These are phyloP conservation scores for Volutella citrinella DNA, from an alignment of 2,329 filamentous ascomycete species.

Conservation along the genomic window DNA sequence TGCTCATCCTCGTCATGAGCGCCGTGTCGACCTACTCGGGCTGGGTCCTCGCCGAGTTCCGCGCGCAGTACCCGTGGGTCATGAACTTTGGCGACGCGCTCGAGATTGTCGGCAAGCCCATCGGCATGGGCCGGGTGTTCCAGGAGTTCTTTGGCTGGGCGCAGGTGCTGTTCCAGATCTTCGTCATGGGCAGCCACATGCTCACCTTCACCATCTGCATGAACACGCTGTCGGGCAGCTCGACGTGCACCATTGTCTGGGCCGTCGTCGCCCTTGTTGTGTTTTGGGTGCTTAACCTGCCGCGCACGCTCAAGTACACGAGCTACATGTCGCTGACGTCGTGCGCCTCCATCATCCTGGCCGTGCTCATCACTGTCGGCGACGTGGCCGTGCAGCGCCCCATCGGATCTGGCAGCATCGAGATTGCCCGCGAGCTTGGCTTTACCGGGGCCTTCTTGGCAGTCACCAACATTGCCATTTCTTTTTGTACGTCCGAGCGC, in stretches of 20 bases:
- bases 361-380: constrained; percentile 62
- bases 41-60: constrained; percentile 61
- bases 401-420: constrained; percentile 32
- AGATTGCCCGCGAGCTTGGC: constrained; percentile 34
- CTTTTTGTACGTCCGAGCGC: constrained; percentile 53
- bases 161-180: constrained; percentile 61
- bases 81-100: constrained; percentile 65
- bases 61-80: constrained; percentile 65
- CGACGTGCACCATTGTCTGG: constrained; percentile 62
- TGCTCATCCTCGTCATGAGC: constrained; percentile 64
- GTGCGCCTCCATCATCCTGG: constrained; percentile 59
- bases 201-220: constrained; percentile 65
- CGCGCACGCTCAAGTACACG: constrained; percentile 60
- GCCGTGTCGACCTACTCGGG: constrained; percentile 66
- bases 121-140: constrained; percentile 50
- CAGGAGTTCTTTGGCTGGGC: constrained; percentile 58
- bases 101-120: constrained; percentile 47
- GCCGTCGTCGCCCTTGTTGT: constrained; percentile 56
- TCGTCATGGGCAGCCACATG: constrained; percentile 68
- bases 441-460: constrained; percentile 54
- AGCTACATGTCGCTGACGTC: constrained; percentile 61
- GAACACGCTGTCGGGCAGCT: constrained; percentile 59
- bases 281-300: constrained; percentile 57
- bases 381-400: constrained; percentile 50
- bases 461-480: constrained; percentile 63